Evolutionary conservation across 1,284 basidiomycete species (phyloP), one percentile per base, ranked within the genome.

Genomic region (Golubevia sp.): DNA sequence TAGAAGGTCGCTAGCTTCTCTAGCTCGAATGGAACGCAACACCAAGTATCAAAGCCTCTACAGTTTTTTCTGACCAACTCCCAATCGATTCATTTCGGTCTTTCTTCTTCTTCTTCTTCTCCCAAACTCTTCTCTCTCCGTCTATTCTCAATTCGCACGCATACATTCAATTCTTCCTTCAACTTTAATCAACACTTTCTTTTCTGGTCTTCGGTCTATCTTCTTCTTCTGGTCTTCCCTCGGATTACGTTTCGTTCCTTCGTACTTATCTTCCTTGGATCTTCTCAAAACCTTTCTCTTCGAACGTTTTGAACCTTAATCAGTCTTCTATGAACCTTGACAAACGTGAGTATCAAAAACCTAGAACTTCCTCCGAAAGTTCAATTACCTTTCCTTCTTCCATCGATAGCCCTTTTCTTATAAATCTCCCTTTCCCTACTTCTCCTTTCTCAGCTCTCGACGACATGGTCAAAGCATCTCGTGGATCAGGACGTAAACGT

Each of bases 381-480:
- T 48, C 23, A 25, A 34, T 3, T 24, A 55, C 13, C 56, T 30
- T 26, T 7, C 44, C n/a, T 26, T 25, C 55, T 44, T 15, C 55
- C 55, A 23, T 62, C 27, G 24, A 56, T 18, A 54, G 25, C 59
- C 38, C 56, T 58, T 8, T 1, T 24, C 61, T 24, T 56, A 20
- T 51, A 56, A 58, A 26, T 49, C 27, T 26, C 54, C 6, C 21
- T 11, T 52, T 44, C 49, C 56, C 26, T 38, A 18, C 13, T 49
- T 21, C 54, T 25, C 54, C 11, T 20, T 23, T 52, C 50, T 26
- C 73, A 79, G 75, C 80, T 48, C 75, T 82, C 23, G 79, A 82
- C 68, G 76, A 81, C 56, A 76, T 82, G 61, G 79, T 82, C 62
- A 64, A 66, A 48, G 59, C 67, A 23, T 73, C 76, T 48, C 77